A percentile compares a stretch with the other conserved stretches of the same genome.
phyloP scores from a whole-genome alignment of 2,329 filamentous ascomycete species.

The Pseudogymnoascus sp. region DNA sequence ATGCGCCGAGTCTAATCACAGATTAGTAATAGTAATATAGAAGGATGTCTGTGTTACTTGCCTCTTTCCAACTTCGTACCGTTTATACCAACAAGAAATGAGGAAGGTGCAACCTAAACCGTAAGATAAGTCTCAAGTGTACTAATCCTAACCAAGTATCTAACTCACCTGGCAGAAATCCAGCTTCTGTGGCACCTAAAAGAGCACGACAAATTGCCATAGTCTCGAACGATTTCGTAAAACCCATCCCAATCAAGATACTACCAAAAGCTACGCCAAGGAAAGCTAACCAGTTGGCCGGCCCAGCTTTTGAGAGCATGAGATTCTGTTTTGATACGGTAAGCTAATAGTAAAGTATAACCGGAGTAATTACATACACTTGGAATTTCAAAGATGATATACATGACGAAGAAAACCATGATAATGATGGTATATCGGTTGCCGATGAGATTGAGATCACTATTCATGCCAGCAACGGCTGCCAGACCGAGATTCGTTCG shows the following conservation, averaged over 20 bases:
- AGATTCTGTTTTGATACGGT: conserved; percentile 18
- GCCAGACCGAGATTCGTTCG: not conserved
- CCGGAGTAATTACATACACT: not conserved
- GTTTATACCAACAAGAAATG: conserved; percentile 31
- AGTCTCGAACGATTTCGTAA: conserved; percentile 27
- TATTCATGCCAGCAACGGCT: conserved; percentile 7
- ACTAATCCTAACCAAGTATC: conserved; percentile 13
- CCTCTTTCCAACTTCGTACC: conserved; percentile 31
- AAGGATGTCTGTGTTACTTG: not conserved
- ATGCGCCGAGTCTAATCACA: not conserved
- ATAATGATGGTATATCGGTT: not conserved
- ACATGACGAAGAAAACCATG: conserved; percentile 5
- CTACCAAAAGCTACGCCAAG: conserved; percentile 24
- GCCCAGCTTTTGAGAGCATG: conserved; percentile 24
- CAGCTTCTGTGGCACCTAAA: conserved; percentile 17
- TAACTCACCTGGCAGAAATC: not conserved
- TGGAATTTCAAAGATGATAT: conserved; percentile 7
- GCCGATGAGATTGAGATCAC: not conserved
- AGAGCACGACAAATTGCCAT: conserved; percentile 28
- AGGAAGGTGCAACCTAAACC: conserved; percentile 30
- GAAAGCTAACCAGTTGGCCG: conserved; percentile 25
- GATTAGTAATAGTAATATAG: not conserved
- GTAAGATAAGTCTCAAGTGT: conserved; percentile 27
- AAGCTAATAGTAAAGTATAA: not conserved
- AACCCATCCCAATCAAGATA: conserved; percentile 28